These are phyloP conservation scores for Secale cereale DNA, from an alignment of 176 grass and related monocot genomes.

Conservation along the genomic window DNA sequence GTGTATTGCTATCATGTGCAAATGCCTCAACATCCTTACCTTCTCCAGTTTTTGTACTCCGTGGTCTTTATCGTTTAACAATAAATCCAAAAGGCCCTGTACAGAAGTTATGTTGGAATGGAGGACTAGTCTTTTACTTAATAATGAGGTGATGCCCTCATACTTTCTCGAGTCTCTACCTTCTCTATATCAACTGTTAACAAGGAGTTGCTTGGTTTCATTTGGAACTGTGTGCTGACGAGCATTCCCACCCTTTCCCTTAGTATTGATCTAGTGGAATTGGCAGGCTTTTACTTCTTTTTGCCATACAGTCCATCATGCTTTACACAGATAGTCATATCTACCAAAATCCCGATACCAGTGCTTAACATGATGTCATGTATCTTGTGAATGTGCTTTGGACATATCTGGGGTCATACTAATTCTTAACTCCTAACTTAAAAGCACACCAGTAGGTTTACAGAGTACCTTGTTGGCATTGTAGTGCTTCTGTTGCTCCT, in stretches of 20 bases:
- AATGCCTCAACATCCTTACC: background rate
- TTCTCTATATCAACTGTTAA: background rate
- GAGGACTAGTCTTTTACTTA: background rate
- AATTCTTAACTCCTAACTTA: background rate
- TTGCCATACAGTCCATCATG: background rate
- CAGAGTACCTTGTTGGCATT: background rate
- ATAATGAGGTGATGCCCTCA: background rate
- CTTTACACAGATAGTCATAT: background rate
- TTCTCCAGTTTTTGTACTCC: background rate
- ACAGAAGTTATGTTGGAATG: background rate
- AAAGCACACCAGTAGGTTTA: too few species aligned
- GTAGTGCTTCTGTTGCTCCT: background rate
- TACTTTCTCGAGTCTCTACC: background rate
- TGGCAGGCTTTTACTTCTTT: background rate
- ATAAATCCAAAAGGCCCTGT: background rate
- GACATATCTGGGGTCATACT: background rate
- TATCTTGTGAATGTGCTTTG: background rate
- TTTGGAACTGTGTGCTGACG: background rate
- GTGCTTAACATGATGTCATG: background rate
- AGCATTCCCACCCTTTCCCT: background rate
- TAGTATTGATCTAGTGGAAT: slow-evolving; percentile 9
- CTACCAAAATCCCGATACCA: background rate
- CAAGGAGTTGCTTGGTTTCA: background rate
- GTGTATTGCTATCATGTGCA: background rate
- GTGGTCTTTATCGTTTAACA: background rate